Evolutionary conservation across 768 basidiomycete species (phyloP), one percentile per base, ranked within the genome.

Genomic region (Ramaria rubella): DNA sequence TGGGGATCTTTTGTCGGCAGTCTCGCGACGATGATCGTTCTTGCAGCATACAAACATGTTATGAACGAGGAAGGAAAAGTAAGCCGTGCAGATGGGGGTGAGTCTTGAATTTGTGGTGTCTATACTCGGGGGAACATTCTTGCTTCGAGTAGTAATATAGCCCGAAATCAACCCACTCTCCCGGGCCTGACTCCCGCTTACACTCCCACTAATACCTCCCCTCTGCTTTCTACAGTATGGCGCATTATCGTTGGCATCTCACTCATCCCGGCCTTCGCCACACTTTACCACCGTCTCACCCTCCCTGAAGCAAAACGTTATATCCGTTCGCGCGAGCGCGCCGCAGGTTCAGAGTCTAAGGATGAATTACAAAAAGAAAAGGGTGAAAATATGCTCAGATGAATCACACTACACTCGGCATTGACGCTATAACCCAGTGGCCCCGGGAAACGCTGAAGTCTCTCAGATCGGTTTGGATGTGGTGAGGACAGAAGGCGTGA

Each of bases 271-370:
- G 87, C 85, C 0, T 83, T 87, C 50, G 84, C 67, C 17, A 88
- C 87, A 4, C 76, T 90, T 17, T 89, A 89, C 66, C 83, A 86
- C 64, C 83, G 88, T 2, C 72, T 91, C 42, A 87, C 83, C 0
- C 78, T 90, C 11, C 81, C 83, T 11, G 86, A 90, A 63, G 81
- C 86, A 5, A 79, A 73, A 27, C 80, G 83, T 9, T 86, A 66
- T 62, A 65, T 74, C 33, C 74, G 74, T 14, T 66, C 81, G 5
- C 72, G 75, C 59, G 73, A 75, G 34, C 33, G 50, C 56, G 43
- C 43, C 43, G 52, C 31, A 9, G 58, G 33, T 26, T 23, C 19
- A n/a, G n/a, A n/a, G n/a, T n/a, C n/a, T n/a, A n/a, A n/a, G n/a
- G n/a, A n/a, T n/a, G n/a, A n/a, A n/a, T n/a, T n/a, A n/a, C n/a